Conservation (phyloP, 352 stramenopile species). For the Thalassiosira oceanica region DNA sequence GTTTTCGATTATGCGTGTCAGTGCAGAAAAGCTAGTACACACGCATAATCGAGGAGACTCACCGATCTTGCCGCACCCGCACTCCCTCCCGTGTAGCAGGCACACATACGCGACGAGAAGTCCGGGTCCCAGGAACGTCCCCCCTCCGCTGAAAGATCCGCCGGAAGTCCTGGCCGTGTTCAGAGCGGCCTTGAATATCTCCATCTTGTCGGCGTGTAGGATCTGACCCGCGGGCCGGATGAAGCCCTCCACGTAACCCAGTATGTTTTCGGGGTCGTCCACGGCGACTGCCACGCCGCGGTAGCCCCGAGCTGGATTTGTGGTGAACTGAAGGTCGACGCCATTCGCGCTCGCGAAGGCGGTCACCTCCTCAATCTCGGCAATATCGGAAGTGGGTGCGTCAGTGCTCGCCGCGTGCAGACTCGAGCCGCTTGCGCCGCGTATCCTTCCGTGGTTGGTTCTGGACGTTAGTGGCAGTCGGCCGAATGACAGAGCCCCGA, state of each 20-base stretch:
- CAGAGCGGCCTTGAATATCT: slow-evolving; percentile 64
- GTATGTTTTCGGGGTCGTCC: slow-evolving; percentile 51
- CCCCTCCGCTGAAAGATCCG: slow-evolving; percentile 34
- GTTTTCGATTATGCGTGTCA: too few relatives aligned
- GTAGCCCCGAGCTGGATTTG: slow-evolving; percentile 39
- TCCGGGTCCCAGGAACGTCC: slow-evolving; percentile 57
- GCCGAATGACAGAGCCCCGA: too few relatives aligned
- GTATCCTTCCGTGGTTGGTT: too few relatives aligned
- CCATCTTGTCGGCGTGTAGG: slow-evolving; percentile 79
- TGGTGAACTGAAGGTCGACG: slow-evolving; percentile 33
- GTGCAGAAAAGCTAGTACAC: too few relatives aligned
- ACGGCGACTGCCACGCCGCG: slow-evolving; percentile 54
- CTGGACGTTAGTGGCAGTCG: too few relatives aligned
- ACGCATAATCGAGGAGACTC: too few relatives aligned
- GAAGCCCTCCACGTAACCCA: slow-evolving; percentile 79
- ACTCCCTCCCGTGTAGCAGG: slow-evolving; percentile 62
- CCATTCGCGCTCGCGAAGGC: slow-evolving; percentile 32
- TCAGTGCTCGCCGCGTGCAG: background rate
- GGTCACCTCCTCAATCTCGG: slow-evolving; percentile 47
- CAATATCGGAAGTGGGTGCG: slow-evolving; percentile 14
- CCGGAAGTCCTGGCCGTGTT: slow-evolving; percentile 36
- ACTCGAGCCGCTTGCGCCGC: too few relatives aligned
- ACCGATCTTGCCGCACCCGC: slow-evolving; percentile 44
- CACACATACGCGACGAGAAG: slow-evolving; percentile 67
- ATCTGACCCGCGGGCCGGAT: slow-evolving; percentile 56